A percentile compares a stretch with the other conserved stretches of the same genome.
Conservation (phyloP, 2,329 filamentous ascomycete species). For the Aspergillus phoenicis region DNA sequence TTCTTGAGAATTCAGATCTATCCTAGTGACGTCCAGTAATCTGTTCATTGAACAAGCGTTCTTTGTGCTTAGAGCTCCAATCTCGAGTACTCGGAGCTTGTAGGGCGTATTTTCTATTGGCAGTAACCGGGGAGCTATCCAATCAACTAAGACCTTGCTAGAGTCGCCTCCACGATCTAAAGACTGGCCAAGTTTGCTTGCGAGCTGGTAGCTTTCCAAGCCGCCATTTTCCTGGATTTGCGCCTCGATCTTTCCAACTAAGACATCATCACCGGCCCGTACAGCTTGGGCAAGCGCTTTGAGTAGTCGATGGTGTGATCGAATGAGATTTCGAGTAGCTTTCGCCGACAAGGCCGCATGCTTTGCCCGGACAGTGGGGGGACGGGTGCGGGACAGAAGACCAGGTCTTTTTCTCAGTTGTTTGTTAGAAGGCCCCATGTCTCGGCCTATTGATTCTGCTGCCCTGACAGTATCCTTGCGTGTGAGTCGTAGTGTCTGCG, state of each 20-base stretch:
- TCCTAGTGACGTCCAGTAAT: conserved; percentile 73
- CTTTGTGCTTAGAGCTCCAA: conserved; percentile 79
- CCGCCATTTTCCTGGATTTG: conserved; percentile 61
- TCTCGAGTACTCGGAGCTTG: conserved; percentile 73
- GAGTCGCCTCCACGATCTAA: conserved; percentile 65
- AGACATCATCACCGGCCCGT: conserved; percentile 46
- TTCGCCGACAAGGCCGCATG: conserved; percentile 55
- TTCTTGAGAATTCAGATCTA: conserved; percentile 87
- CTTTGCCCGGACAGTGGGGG: conserved; percentile 43
- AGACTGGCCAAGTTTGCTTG: conserved; percentile 65
- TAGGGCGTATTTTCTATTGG: conserved; percentile 24
- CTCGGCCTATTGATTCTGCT: background rate
- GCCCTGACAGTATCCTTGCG: background rate
- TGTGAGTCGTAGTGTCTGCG: background rate
- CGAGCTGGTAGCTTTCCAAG: conserved; percentile 62
- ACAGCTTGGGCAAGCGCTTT: conserved; percentile 59
- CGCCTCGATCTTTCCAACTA: conserved; percentile 48
- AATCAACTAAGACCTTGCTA: conserved; percentile 61
- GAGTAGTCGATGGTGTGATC: conserved; percentile 61
- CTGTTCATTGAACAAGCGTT: conserved; percentile 80
- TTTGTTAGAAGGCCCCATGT: conserved; percentile 35
- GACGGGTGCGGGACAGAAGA: conserved; percentile 50
- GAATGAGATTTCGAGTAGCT: conserved; percentile 61
- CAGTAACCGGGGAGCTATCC: conserved; percentile 49
- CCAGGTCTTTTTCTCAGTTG: conserved; percentile 35